Base-by-base conservation (phyloP, 305 asterid genomes). In the Fraxinus dipetala region DNA sequence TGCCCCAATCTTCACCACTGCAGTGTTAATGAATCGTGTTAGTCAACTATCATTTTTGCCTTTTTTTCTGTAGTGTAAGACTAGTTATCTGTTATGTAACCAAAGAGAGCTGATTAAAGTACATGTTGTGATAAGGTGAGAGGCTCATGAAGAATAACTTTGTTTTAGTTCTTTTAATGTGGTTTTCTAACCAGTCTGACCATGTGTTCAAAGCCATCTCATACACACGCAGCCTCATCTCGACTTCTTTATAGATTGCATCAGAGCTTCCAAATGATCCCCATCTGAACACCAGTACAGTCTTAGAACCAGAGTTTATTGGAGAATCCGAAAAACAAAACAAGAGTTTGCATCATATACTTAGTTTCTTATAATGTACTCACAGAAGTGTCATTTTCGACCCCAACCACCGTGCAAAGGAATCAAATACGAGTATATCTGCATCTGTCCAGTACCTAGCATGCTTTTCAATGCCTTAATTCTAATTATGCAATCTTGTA, bases 391-490 rank as follows among this genome's bases (percentile, higher is more conserved):
- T 89, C 81, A 90, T 35, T 48, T 76, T 82, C 24, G 89, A 88
- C 77, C 72, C 80, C 78, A 88, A 65, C 98, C 98, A 93, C 98
- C 98, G 90, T 1, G 84, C 56, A 63, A 85, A 89, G 11, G 95
- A 82, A 84, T 86, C 85, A 31, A 93, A 93, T 6, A 93, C 81
- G 14, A 93, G 92, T 38, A 93, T 85, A 78, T 93, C 97, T 6
- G 95, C 95, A 86, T 92, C 90, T 13, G 75, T 83, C 97, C 97
- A 91, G 14, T 88, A 86, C 61, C 83, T 87, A 0, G 91, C 96
- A 35, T 92, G 98, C 38, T 86, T 90, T 34, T 90, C 96, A 13
- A 90, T 0, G 90, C 82, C n/a, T 82, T 56, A 11, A 89, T 69
- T 85, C 82, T 87, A n/a, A 93, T 67, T 0, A 79, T 87, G 8